Base-by-base conservation (phyloP, 495 filamentous ascomycete species). In the Xylaria castorea region DNA sequence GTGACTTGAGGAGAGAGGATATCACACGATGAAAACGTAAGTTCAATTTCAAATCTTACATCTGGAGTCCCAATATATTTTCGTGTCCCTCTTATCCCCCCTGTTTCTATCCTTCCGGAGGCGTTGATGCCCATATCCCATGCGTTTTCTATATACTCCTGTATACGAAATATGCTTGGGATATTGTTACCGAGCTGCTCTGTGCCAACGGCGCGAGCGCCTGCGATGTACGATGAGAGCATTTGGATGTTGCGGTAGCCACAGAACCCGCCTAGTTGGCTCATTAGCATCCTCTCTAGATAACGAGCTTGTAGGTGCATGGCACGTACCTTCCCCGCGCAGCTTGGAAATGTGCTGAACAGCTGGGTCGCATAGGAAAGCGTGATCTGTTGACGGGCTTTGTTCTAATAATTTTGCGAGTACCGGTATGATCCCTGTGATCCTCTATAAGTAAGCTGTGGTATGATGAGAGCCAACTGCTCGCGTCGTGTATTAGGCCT, bases 181-280 rank as follows among this genome's bases (percentile, higher is more conserved):
- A 93, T 83, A 9, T 82, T 83, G 9, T 84, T 81, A 12, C 85
- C 75, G 66, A 97, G 92, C 18, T 84, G 78, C 32, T 91, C 85
- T 73, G 86, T 80, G 5, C 92, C 93, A 20, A 84, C 81, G 32
- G 83, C 82, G 51, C 84, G 78, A 9, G 89, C 81, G 40, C 86
- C 86, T 62, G 88, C 86, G 44, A 98, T 88, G 78, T 92, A 95
- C 3, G 94, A 95, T 22, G 91, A 83, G 71, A 97, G 78, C 94
- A 97, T 97, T 76, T 99, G 96, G 51, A 98, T 97, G 79, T 97
- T 99, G 12, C 96, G 87, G 77, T 98, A 99, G n/a, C 96, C 96
- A 81, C 96, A 99, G 82, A 98, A 99, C 1, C 94, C 93, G 44
- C 95, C 92, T 85, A 42, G 42, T n/a, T 9, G 34, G 64, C 32